Evolutionary conservation across 352 stramenopile species (phyloP).

Genomic region (Peronospora tabacina): DNA sequence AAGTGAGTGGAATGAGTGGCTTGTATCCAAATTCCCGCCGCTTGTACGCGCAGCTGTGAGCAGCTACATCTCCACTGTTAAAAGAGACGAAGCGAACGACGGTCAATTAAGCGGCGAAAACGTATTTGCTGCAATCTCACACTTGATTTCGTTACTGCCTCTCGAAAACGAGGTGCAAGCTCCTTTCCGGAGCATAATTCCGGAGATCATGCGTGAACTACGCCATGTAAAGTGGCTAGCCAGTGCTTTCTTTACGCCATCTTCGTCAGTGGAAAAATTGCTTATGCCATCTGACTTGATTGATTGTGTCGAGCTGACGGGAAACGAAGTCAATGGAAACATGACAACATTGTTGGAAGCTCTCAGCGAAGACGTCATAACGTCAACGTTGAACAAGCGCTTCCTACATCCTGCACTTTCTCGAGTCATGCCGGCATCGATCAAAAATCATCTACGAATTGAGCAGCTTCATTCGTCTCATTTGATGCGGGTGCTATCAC

Average conservation of each 20-base stretch:
- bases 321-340: conserved; percentile 12
- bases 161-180: conserved; percentile 65
- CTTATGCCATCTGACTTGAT: conserved; percentile 37
- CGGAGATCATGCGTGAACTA: conserved; percentile 53
- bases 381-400: conserved; percentile 38
- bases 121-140: conserved; percentile 22
- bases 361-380: conserved; percentile 23
- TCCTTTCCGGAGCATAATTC: conserved; percentile 53
- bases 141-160: conserved; percentile 48
- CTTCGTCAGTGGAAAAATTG: conserved; percentile 6
- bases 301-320: conserved; percentile 26
- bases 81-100: background rate
- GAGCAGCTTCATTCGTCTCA: conserved; percentile 60
- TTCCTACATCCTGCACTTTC: conserved; percentile 42
- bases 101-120: background rate
- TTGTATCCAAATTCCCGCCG: conserved; percentile 58
- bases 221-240: conserved; percentile 44
- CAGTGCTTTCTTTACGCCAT: conserved; percentile 2
- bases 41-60: conserved; percentile 36
- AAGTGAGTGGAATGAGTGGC: conserved; percentile 86
- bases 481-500: conserved; percentile 44
- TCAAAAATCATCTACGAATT: conserved; percentile 57
- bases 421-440: conserved; percentile 26
- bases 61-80: conserved; percentile 19
- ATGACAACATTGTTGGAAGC: conserved; percentile 12